Conservation (phyloP, 2,329 filamentous ascomycete genomes). For the Neocucurbitaria cava region DNA sequence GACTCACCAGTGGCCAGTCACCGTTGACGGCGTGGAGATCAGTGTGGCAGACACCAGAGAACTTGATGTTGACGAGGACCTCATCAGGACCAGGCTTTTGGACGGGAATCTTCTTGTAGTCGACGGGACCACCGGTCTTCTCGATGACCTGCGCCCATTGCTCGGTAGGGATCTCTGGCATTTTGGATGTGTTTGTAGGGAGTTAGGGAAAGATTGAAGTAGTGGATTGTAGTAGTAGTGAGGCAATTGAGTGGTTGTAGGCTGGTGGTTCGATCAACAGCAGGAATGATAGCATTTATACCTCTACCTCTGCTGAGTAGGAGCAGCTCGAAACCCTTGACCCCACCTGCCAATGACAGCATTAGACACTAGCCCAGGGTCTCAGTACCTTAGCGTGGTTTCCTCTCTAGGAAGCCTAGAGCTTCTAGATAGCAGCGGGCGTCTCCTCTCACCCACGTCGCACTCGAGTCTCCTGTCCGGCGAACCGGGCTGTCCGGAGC, state of each 20-base stretch:
- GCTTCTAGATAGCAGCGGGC: constrained; percentile 15
- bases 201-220: constrained; percentile 1
- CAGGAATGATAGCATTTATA: constrained; percentile 23
- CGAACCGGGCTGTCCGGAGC: constrained; percentile 22
- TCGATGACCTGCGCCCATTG: constrained; percentile 95
- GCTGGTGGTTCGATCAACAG: constrained; percentile 13
- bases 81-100: constrained; percentile 83
- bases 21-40: constrained; percentile 83
- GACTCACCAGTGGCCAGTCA: constrained; percentile 77
- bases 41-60: constrained; percentile 89
- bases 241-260: constrained; percentile 14
- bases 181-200: constrained; percentile 35
- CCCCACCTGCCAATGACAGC: constrained; percentile 15
- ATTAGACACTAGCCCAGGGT: neutral
- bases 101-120: constrained; percentile 84
- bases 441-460: constrained; percentile 31
- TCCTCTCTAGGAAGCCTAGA: constrained; percentile 13
- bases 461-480: constrained; percentile 27
- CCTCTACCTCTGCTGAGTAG: constrained; percentile 14
- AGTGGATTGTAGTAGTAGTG: constrained; percentile 2
- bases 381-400: constrained; percentile 2
- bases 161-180: constrained; percentile 72
- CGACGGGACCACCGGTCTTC: constrained; percentile 72
- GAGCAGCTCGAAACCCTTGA: constrained; percentile 11
- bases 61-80: constrained; percentile 90